A percentile compares a stretch with the other conserved stretches of the same genome.
These are phyloP conservation scores for Eucalyptus decipiens DNA, from an alignment of 345 rosid species.

Conservation along the genomic window DNA sequence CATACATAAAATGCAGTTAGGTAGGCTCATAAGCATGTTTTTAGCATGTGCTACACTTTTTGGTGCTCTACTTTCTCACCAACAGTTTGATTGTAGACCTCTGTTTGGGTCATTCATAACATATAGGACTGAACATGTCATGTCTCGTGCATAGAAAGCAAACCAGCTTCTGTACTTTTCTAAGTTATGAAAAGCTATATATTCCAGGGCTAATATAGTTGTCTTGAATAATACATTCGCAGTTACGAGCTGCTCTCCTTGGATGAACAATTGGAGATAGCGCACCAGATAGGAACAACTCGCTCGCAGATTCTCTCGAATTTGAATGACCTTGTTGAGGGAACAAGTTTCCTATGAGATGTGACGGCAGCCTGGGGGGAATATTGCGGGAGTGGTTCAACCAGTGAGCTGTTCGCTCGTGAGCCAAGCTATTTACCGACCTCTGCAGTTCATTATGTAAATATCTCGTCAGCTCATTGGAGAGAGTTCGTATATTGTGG, in stretches of 20 bases:
- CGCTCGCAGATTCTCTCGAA: conserved; percentile 71
- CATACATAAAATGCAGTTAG: neutral
- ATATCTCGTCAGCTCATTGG: neutral
- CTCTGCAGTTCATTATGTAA: neutral
- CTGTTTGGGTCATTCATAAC: neutral
- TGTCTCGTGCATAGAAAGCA: neutral
- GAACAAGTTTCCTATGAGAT: conserved; percentile 80
- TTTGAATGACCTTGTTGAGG: conserved; percentile 70
- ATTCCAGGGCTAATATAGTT: neutral
- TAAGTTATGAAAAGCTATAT: neutral
- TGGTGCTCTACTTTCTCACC: neutral
- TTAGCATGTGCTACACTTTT: neutral
- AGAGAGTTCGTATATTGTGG: neutral
- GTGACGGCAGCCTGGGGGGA: neutral
- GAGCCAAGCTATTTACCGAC: neutral
- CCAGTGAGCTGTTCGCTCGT: neutral
- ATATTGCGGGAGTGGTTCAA: neutral
- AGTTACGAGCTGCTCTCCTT: conserved; percentile 87
- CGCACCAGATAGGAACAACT: conserved; percentile 80
- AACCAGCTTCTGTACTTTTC: neutral
- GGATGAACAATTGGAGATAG: conserved; percentile 86
- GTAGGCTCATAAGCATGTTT: neutral
- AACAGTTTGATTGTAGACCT: neutral
- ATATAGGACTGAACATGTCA: neutral
- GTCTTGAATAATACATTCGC: conserved; percentile 1